A percentile compares a stretch with the other conserved stretches of the same genome.
These are phyloP conservation scores for Tothia fuscella DNA, from an alignment of 2,329 filamentous ascomycete species.

Conservation along the genomic window DNA sequence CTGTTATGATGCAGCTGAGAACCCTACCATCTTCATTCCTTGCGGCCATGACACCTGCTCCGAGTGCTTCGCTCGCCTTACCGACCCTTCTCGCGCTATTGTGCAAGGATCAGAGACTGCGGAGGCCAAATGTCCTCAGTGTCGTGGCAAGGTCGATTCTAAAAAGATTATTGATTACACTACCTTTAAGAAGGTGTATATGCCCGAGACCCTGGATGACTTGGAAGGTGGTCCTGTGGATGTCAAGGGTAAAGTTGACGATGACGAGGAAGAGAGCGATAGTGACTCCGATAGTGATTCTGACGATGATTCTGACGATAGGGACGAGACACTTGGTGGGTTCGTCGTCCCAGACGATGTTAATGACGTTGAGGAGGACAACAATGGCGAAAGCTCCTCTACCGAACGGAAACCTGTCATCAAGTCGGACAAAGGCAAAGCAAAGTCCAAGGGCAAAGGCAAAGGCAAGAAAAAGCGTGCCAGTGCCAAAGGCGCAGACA, in stretches of 20 bases:
- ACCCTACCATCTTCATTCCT: conserved; percentile 66
- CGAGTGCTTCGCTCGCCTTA: conserved; percentile 62
- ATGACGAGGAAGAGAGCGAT: conserved; percentile 16
- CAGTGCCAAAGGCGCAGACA: conserved; percentile 33
- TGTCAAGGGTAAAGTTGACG: too few species aligned
- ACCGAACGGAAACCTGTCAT: conserved; percentile 16
- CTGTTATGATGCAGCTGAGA: conserved; percentile 62
- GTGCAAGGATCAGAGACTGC: conserved; percentile 47
- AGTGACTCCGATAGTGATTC: conserved; percentile 18
- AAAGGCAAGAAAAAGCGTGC: conserved; percentile 19
- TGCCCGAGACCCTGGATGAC: conserved; percentile 38
- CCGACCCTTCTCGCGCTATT: conserved; percentile 47
- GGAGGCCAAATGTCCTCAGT: conserved; percentile 60
- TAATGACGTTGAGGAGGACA: conserved; percentile 25
- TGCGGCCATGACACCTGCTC: conserved; percentile 70
- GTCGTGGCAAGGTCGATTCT: conserved; percentile 54
- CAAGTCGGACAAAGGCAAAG: conserved; percentile 22
- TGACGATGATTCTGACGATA: conserved; percentile 26
- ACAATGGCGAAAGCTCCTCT: conserved; percentile 15
- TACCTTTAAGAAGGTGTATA: conserved; percentile 62
- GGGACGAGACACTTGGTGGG: conserved; percentile 21
- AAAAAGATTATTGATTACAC: conserved; percentile 61
- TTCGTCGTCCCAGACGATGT: conserved; percentile 24
- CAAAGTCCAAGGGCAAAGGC: conserved; percentile 23
- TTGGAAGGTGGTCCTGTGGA: too few species aligned